Evolutionary conservation across 176 grass and related monocot genomes (phyloP), one percentile per base, ranked within the genome.

Genomic region (Eragrostis curvula): DNA sequence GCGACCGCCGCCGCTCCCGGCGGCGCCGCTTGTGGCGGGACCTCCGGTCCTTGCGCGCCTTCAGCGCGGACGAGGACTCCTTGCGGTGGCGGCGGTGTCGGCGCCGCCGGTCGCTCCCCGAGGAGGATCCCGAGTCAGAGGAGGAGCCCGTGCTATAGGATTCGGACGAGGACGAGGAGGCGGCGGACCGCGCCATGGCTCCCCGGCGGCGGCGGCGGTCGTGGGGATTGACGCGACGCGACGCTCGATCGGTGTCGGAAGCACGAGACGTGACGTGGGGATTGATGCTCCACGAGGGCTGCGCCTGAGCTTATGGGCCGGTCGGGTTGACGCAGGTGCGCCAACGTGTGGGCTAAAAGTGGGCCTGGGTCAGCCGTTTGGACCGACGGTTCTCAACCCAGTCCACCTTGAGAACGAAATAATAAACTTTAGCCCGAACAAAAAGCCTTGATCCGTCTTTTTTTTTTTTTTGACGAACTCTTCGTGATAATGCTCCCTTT

Each of bases 41-140:
- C 57, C 77, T 85, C 17, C 84, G 71, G 67, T 94, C 86, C 86
- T 89, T 94, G 52, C 88, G 88, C 57, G 51, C 79, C 86, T 86
- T 94, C 36, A 94, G 88, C 45, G 76, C 83, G 65, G 79, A 66
- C 74, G 80, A 70, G 6, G 56, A 71, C n/a, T 86, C 84, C 88
- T 86, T 82, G 55, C 69, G 32, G 44, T 66, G 24, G 79, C 79
- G 74, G 53, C 51, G 79, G 25, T 14, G 73, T 55, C 70, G 87
- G 48, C 72, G 91, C 14, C 71, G 84, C 20, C 88, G 75, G 47
- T 86, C 83, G 40, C 83, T 87, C 18, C 66, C 61, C 2, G 76
- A 84, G 17, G 82, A 89, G 50, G 68, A 47, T 3, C 27, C 60
- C 27, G 63, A 24, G 63, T 18, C 52, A 32, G 78, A 80, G n/a